Evolutionary conservation across 2,329 filamentous ascomycete species (phyloP).

Genomic region (Cercospora canescens): DNA sequence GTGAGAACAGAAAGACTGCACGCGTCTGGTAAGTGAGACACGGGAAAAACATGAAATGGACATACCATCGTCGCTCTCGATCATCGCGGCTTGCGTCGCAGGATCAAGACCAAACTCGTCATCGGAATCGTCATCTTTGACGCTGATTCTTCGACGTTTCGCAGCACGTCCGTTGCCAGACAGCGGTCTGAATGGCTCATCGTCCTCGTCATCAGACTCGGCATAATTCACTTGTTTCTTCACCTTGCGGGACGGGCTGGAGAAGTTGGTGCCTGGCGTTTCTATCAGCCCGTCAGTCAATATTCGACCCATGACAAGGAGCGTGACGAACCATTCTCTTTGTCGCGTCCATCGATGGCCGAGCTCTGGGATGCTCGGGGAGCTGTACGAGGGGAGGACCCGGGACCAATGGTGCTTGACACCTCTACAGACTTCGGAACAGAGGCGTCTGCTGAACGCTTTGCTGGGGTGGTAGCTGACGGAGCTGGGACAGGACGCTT

Average conservation of each 20-base stretch:
- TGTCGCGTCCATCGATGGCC: conserved; percentile 50
- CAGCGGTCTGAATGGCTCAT: conserved; percentile 66
- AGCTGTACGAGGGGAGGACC: conserved; percentile 23
- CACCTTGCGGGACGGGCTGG: conserved; percentile 76
- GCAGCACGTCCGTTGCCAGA: conserved; percentile 47
- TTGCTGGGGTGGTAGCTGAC: conserved; percentile 43
- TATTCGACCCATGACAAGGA: conserved; percentile 23
- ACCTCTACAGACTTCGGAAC: conserved; percentile 10
- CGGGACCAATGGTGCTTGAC: conserved; percentile 16
- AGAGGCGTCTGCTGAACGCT: conserved; percentile 31
- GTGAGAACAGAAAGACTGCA: conserved; percentile 21
- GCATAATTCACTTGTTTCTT: conserved; percentile 76
- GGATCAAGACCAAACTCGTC: conserved; percentile 66
- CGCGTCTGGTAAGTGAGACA: conserved; percentile 23
- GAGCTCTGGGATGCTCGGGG: conserved; percentile 47
- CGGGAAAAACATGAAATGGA: not conserved
- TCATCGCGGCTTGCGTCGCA: conserved; percentile 57
- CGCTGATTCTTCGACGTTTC: conserved; percentile 63
- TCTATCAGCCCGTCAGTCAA: conserved; percentile 48
- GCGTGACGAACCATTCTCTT: conserved; percentile 49
- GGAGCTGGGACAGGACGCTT: conserved; percentile 51
- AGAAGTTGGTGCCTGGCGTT: conserved; percentile 49
- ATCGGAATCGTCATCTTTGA: conserved; percentile 66
- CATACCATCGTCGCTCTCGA: conserved; percentile 61
- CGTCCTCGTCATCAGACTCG: conserved; percentile 77